Conservation (phyloP, 768 basidiomycete species). For the Pleurotus pulmonarius region DNA sequence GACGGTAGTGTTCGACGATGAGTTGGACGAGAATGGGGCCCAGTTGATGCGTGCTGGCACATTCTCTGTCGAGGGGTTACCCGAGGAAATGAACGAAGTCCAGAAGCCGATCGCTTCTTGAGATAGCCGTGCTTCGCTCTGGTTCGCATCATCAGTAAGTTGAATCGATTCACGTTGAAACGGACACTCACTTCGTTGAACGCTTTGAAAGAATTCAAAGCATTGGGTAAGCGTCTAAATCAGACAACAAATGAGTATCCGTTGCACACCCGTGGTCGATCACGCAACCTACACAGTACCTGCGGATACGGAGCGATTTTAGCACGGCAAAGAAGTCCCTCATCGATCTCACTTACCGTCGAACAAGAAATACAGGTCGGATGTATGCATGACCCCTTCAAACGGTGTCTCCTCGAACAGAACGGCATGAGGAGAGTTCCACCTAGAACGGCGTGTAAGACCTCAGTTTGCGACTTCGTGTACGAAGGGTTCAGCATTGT, state of each 20-base stretch:
- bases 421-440: slow-evolving; percentile 41
- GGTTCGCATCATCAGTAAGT: neutral
- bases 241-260: neutral
- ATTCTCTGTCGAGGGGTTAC: slow-evolving; percentile 22
- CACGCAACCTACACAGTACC: slow-evolving; percentile 24
- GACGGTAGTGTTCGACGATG: neutral
- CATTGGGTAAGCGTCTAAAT: slow-evolving; percentile 24
- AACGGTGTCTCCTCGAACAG: slow-evolving; percentile 30
- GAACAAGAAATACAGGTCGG: slow-evolving; percentile 40
- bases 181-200: slow-evolving; percentile 28
- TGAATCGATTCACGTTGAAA: too few species aligned
- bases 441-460: slow-evolving; percentile 18
- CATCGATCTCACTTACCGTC: slow-evolving; percentile 24
- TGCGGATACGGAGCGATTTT: slow-evolving; percentile 6
- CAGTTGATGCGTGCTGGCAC: slow-evolving; percentile 21
- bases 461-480: neutral
- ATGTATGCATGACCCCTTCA: slow-evolving; percentile 38
- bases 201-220: slow-evolving; percentile 30
- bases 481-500: neutral
- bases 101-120: slow-evolving; percentile 38
- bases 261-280: neutral
- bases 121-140: slow-evolving; percentile 35
- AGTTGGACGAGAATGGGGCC: slow-evolving; percentile 15
- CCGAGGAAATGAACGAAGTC: slow-evolving; percentile 35
- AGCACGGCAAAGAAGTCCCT: neutral